Evolutionary conservation across 140 eudicot species (phyloP), one percentile per base, ranked within the genome.

Genomic region (Ambrosia hybrid): DNA sequence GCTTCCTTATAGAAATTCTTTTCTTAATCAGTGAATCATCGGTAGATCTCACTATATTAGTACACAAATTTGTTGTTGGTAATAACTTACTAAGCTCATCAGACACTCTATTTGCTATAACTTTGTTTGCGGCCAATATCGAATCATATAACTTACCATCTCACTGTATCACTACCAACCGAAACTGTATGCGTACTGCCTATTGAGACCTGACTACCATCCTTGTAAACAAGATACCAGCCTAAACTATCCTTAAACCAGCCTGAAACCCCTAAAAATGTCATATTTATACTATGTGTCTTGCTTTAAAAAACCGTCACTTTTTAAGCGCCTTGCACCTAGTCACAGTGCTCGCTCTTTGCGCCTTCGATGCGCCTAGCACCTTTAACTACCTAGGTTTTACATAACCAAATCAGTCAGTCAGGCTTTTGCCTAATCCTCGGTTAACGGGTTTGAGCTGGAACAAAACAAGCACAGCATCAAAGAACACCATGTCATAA

Each of bases 51-150:
- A 64, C 68, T 59, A 51, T 63, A 72, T 78, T 75, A 38, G 65
- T 12, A 67, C 16, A 17, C 62, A 17, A 17, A 9, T 49, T 36
- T 26, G 73, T 68, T 26, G 77, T 45, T 17, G 96, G 99, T 73
- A 85, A 80, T 72, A 88, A 64, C 78, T 86, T 90, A 72, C 67
- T 75, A 48, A 88, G 69, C 38, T 73, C 83, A 67, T 91, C 87
- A 76, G 85, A 74, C 15, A 92, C 73, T 63, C 57, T 41, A 33
- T 36, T 69, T 51, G 95, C 88, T 76, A 71, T 33, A 55, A 68
- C 87, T 75, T 67, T 90, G 80, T 94, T 94, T 68, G 83, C 45
- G 73, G 89, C 85, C 53, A 68, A 21, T 71, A 91, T 67, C 15
- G 72, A 16, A 8, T 82, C 85, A 78, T 45, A 72, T 59, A 67